Percentiles rank a stretch among this genome's conserved stretches.
phyloP scores from a whole-genome alignment of 2,329 filamentous ascomycete species.

The Leptodontidium sp. region DNA sequence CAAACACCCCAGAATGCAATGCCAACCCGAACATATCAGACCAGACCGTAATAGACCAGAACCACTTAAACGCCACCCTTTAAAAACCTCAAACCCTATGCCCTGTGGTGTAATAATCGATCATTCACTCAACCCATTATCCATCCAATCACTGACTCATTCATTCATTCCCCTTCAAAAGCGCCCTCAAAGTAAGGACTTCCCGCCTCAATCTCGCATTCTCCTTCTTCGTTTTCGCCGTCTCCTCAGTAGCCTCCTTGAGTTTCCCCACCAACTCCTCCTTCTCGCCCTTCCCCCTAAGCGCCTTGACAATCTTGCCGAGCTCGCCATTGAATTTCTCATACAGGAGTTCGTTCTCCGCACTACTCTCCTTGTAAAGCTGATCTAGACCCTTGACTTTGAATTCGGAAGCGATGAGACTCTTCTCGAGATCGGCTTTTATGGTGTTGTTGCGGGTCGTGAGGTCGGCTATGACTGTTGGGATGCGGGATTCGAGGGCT shows the following conservation, averaged over 20 bases:
- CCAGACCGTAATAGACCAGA: neutral
- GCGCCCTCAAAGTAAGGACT: constrained; percentile 58
- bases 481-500: constrained; percentile 73
- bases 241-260: constrained; percentile 79
- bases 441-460: constrained; percentile 68
- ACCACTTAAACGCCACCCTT: constrained; percentile 5
- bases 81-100: neutral
- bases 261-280: constrained; percentile 78
- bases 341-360: constrained; percentile 93
- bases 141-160: constrained; percentile 60
- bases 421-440: constrained; percentile 74
- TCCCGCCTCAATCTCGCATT: constrained; percentile 85
- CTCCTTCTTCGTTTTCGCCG: constrained; percentile 80
- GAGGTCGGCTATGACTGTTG: constrained; percentile 65
- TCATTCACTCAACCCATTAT: neutral
- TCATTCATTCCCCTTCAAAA: constrained; percentile 66
- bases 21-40: neutral
- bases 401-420: constrained; percentile 76
- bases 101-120: no score
- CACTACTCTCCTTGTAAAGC: constrained; percentile 84
- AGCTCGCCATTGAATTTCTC: constrained; percentile 93
- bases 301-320: constrained; percentile 79
- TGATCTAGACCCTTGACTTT: constrained; percentile 87
- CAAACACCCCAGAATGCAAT: constrained; percentile 9
- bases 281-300: constrained; percentile 79